These are phyloP conservation scores for Volutella citrinella DNA, from an alignment of 2,329 filamentous ascomycete species.

Conservation along the genomic window DNA sequence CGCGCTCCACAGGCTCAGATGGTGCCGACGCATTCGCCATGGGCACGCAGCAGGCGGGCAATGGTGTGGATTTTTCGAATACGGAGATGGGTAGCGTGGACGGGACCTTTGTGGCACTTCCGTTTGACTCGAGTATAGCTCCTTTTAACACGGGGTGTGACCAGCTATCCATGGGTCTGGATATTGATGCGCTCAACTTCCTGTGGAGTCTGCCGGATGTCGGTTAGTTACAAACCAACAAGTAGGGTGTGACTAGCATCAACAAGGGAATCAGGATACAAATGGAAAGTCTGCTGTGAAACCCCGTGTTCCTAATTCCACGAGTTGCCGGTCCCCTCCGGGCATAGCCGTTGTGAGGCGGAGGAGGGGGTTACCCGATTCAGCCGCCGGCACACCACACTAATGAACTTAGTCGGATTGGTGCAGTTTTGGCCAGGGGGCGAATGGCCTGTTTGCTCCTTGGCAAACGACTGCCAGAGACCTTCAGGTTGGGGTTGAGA, in stretches of 20 bases:
- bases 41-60: not conserved
- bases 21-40: slow-evolving; percentile 1
- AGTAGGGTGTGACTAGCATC: too few species aligned
- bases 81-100: slow-evolving; percentile 3
- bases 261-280: not conserved
- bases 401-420: too few species aligned
- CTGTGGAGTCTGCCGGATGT: slow-evolving; percentile 13
- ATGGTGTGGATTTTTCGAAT: slow-evolving; percentile 1
- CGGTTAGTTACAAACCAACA: not conserved
- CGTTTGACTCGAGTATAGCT: slow-evolving; percentile 12
- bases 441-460: too few species aligned
- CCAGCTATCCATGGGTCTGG: slow-evolving; percentile 8
- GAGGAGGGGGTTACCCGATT: too few species aligned
- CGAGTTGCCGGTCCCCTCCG: too few species aligned
- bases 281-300: too few species aligned
- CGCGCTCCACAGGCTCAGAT: not conserved
- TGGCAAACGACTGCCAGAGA: too few species aligned
- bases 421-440: too few species aligned
- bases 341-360: too few species aligned
- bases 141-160: slow-evolving; percentile 11
- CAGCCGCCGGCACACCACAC: too few species aligned
- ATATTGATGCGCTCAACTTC: slow-evolving; percentile 13
- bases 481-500: too few species aligned
- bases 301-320: too few species aligned
- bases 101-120: slow-evolving; percentile 10